Conservation (phyloP, 805 yeast genomes). For the Kazachstania taianensis region DNA sequence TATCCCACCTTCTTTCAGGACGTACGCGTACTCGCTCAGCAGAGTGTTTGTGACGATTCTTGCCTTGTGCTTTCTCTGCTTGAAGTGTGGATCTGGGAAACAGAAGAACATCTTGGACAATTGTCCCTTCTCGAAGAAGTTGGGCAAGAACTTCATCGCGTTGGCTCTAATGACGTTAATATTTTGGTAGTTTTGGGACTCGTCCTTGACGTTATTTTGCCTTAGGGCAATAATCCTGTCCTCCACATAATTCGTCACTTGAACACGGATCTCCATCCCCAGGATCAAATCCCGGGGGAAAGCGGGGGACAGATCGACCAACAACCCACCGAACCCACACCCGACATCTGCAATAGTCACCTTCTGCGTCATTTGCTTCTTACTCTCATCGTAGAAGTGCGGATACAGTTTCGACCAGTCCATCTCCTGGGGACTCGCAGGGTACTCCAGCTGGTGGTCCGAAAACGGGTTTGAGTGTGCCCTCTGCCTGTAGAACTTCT, state of each 20-base stretch:
- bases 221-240: slow-evolving; percentile 89
- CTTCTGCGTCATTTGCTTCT: slow-evolving; percentile 34
- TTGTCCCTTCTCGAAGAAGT: slow-evolving; percentile 78
- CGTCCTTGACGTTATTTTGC: slow-evolving; percentile 27
- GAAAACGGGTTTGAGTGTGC: slow-evolving; percentile 98
- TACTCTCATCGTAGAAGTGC: slow-evolving; percentile 35
- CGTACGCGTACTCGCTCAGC: slow-evolving; percentile 86
- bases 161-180: slow-evolving; percentile 87
- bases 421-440: slow-evolving; percentile 71
- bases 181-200: slow-evolving; percentile 51
- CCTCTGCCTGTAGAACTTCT: slow-evolving; percentile 86
- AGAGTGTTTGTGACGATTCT: slow-evolving; percentile 87
- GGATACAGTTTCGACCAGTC: slow-evolving; percentile 80
- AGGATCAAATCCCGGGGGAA: slow-evolving; percentile 67
- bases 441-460: slow-evolving; percentile 87
- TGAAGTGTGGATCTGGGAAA: slow-evolving; percentile 99
- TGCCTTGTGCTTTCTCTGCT: slow-evolving; percentile 94
- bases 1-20: slow-evolving; percentile 75
- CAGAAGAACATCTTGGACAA: slow-evolving; percentile 90
- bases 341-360: slow-evolving; percentile 94
- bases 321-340: slow-evolving; percentile 93
- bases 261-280: slow-evolving; percentile 97
- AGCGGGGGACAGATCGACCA: slow-evolving; percentile 66
- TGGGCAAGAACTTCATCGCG: slow-evolving; percentile 95
- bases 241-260: slow-evolving; percentile 93